Conservation (phyloP, 495 filamentous ascomycete species). For the Aspergillus haitiensis region DNA sequence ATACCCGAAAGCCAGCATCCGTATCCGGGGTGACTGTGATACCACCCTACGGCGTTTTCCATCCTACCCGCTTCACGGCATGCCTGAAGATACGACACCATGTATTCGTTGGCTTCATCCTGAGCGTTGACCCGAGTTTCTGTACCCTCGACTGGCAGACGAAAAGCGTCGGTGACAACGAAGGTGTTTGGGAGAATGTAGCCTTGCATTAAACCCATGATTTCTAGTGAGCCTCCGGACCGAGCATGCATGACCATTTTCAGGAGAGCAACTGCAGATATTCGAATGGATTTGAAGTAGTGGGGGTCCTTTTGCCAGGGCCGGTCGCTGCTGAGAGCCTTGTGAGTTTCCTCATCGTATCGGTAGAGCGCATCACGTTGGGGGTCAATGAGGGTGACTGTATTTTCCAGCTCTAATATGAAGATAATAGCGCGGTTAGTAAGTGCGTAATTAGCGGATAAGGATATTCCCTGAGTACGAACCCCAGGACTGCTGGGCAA, state of each 20-base stretch:
- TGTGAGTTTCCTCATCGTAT: conserved; percentile 69
- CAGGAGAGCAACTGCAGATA: conserved; percentile 88
- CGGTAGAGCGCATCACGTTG: conserved; percentile 87
- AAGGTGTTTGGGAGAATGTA: conserved; percentile 79
- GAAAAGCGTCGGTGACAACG: conserved; percentile 91
- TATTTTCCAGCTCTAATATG: conserved; percentile 81
- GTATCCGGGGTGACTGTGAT: conserved; percentile 96
- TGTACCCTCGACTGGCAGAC: conserved; percentile 94
- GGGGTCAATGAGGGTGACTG: conserved; percentile 77
- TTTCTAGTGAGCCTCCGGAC: conserved; percentile 83
- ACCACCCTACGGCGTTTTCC: conserved; percentile 97
- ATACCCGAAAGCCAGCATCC: conserved; percentile 98
- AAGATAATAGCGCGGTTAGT: conserved; percentile 16
- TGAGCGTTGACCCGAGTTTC: conserved; percentile 97
- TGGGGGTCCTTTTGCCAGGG: conserved; percentile 83
- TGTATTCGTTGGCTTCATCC: conserved; percentile 94
- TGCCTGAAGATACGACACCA: conserved; percentile 77
- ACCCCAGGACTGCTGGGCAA: conserved; percentile 64
- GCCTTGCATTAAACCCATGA: conserved; percentile 99
- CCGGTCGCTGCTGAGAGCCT: conserved; percentile 52
- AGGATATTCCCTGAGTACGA: conserved; percentile 16
- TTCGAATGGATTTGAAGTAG: conserved; percentile 90
- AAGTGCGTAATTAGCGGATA: background rate
- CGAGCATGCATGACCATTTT: conserved; percentile 99
- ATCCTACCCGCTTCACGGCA: conserved; percentile 72